Percentiles rank a stretch among this genome's conserved stretches.
These are phyloP conservation scores for Cytospora piceicola DNA, from an alignment of 2,329 filamentous ascomycete species.

Conservation along the genomic window DNA sequence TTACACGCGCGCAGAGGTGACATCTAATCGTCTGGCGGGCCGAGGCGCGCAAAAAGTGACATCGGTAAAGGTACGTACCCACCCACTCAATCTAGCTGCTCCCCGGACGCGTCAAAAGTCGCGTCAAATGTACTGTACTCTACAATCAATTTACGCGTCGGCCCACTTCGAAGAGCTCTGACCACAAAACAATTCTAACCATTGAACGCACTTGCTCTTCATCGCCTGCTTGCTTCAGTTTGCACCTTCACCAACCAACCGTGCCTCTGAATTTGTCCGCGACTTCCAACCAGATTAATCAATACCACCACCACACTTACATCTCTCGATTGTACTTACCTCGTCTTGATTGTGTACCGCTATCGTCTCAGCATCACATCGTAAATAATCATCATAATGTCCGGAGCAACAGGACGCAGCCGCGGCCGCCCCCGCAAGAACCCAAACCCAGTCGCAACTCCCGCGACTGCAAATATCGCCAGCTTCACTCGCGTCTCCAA, in stretches of 20 bases:
- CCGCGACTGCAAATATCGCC: slow-evolving; percentile 41
- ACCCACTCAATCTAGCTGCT: slow-evolving; percentile 3
- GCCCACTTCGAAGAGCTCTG: slow-evolving; percentile 2
- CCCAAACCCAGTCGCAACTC: neutral
- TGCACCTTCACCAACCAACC: slow-evolving; percentile 7
- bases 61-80: neutral
- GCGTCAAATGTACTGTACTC: slow-evolving; percentile 2
- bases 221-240: slow-evolving; percentile 5
- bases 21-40: slow-evolving; percentile 14
- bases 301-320: slow-evolving; percentile 3
- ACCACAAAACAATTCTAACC: neutral
- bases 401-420: slow-evolving; percentile 18
- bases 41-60: slow-evolving; percentile 8
- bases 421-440: slow-evolving; percentile 28
- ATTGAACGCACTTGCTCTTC: slow-evolving; percentile 2
- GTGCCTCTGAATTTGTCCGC: neutral
- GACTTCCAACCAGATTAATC: slow-evolving; percentile 1
- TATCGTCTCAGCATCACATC: neutral
- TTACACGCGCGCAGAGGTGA: neutral
- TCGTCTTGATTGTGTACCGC: neutral
- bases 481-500: slow-evolving; percentile 56
- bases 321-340: slow-evolving; percentile 1
- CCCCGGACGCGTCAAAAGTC: neutral
- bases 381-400: slow-evolving; percentile 14
- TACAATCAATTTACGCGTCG: neutral